A percentile compares a stretch with the other conserved stretches of the same genome.
These are phyloP conservation scores for Acacia acuminata DNA, from an alignment of 306 rosid species.

Conservation along the genomic window DNA sequence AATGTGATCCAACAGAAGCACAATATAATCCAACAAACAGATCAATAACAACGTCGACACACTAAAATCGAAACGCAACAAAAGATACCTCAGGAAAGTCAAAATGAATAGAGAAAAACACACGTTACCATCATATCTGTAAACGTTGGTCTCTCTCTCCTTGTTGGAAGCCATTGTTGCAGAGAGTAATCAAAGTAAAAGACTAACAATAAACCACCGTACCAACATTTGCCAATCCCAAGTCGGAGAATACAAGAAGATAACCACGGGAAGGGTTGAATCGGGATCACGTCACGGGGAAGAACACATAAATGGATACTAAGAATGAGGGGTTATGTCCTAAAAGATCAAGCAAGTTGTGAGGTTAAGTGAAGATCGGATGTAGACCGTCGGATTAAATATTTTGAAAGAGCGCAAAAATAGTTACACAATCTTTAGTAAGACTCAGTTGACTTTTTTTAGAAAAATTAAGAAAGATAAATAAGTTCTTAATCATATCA, in stretches of 20 bases:
- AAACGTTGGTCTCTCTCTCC: constrained; percentile 94
- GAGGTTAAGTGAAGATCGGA: constrained; percentile 50
- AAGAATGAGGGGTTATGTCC: constrained; percentile 31
- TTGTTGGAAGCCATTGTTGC: constrained; percentile 69
- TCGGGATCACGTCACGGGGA: background rate
- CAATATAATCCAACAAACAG: background rate
- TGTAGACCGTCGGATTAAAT: constrained; percentile 56
- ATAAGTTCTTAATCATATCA: too few relatives aligned
- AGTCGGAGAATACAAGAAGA: background rate
- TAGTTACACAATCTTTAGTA: too few relatives aligned
- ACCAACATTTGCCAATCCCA: background rate
- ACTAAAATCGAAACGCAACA: background rate
- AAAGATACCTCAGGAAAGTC: background rate
- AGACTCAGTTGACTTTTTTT: too few relatives aligned
- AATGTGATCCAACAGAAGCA: background rate
- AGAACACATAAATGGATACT: constrained; percentile 24
- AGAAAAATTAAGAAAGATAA: too few relatives aligned
- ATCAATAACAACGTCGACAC: constrained; percentile 26
- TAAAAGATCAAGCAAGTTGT: constrained; percentile 52
- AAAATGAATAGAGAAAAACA: background rate
- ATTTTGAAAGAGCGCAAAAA: constrained; percentile 63
- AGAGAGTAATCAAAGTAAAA: constrained; percentile 50
- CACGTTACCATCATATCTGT: constrained; percentile 75
- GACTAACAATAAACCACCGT: background rate
- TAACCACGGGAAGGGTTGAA: background rate